Evolutionary conservation across 176 grass and related monocot species (phyloP).

Genomic region (Stipa capillata): DNA sequence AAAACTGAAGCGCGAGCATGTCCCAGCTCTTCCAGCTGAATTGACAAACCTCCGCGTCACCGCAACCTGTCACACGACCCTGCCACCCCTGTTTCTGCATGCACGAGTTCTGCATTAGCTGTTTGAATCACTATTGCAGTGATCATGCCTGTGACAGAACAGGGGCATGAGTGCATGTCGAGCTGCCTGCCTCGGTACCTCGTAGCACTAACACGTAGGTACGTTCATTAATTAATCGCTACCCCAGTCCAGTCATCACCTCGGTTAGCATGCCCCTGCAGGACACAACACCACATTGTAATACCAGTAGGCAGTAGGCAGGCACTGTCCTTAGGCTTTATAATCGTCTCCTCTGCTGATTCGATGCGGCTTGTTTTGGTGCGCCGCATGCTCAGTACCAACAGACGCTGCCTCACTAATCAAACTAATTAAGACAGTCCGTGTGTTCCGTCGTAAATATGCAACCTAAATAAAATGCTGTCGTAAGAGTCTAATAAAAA

Average conservation of each 20-base stretch:
- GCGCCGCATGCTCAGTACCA: background rate
- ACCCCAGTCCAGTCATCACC: background rate
- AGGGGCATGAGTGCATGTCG: no score
- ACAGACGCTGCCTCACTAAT: background rate
- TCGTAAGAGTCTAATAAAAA: no score
- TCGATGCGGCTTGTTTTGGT: background rate
- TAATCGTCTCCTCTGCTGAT: no score
- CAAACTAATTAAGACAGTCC: no score
- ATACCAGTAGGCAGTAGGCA: no score
- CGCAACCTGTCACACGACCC: background rate
- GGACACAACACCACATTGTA: background rate
- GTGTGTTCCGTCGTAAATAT: no score
- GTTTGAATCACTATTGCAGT: no score
- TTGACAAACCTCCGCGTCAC: background rate
- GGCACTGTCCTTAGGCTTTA: background rate
- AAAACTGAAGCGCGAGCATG: no score
- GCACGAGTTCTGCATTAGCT: background rate
- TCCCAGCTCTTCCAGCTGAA: background rate
- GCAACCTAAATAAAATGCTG: no score
- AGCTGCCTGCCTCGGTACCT: background rate
- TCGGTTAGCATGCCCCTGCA: background rate
- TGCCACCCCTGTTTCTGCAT: background rate
- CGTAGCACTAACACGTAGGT: background rate
- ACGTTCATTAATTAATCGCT: background rate
- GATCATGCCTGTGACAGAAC: constrained; percentile 2